Conservation (phyloP, 306 rosid species). For the Vigna mungo region DNA sequence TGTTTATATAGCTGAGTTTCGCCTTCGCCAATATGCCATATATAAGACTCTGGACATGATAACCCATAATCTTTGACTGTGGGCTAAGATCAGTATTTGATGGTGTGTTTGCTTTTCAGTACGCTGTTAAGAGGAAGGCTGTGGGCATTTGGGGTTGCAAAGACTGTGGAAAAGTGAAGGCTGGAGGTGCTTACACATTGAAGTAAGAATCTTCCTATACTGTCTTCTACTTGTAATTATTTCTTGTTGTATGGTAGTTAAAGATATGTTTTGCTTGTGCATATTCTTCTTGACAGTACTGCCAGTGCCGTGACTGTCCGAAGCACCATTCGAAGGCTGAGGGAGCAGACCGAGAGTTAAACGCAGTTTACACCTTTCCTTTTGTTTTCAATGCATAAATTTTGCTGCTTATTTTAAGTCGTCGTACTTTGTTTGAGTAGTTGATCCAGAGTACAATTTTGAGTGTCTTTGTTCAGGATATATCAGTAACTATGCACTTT, state of each 20-base stretch:
- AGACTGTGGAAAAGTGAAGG: slow-evolving; percentile 87
- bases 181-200: slow-evolving; percentile 86
- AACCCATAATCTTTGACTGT: too few relatives aligned
- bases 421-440: slow-evolving; percentile 4
- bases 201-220: slow-evolving; percentile 51
- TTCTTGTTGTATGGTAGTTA: neutral
- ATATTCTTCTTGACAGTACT: slow-evolving; percentile 55
- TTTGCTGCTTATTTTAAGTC: slow-evolving; percentile 5
- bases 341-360: slow-evolving; percentile 84
- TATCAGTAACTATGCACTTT: slow-evolving; percentile 18
- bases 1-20: too few relatives aligned
- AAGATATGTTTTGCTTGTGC: slow-evolving; percentile 6
- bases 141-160: slow-evolving; percentile 93
- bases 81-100: neutral
- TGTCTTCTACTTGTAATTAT: neutral
- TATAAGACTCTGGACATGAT: too few relatives aligned
- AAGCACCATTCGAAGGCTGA: slow-evolving; percentile 82
- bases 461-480: neutral
- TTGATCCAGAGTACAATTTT: neutral
- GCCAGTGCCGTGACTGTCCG: slow-evolving; percentile 79
- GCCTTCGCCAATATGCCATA: too few relatives aligned
- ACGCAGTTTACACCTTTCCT: neutral
- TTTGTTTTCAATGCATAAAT: slow-evolving; percentile 12
- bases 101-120: slow-evolving; percentile 45
- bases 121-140: slow-evolving; percentile 81